Conservation (phyloP, 495 filamentous ascomycete species). For the Aspergillus kassunensis region DNA sequence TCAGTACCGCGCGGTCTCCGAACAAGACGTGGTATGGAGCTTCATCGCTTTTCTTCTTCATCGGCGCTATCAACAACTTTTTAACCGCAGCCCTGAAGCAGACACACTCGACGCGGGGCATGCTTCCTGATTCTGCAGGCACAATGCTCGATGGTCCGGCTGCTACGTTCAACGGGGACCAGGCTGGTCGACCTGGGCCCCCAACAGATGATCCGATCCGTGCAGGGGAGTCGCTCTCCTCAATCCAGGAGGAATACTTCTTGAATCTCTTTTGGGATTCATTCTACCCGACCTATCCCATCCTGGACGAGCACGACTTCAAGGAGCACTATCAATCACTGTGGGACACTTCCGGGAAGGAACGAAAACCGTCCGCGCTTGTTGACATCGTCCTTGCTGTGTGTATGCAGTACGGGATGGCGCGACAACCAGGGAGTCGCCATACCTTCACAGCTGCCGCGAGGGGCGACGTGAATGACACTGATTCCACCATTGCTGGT, state of each 20-base stretch:
- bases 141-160: conserved; percentile 5
- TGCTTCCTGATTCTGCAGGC: conserved; percentile 11
- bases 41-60: conserved; percentile 31
- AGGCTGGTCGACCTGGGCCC: neutral
- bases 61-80: conserved; percentile 22
- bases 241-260: conserved; percentile 41
- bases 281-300: conserved; percentile 32
- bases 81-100: conserved; percentile 13
- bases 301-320: conserved; percentile 48
- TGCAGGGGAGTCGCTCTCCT: neutral
- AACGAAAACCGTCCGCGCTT: conserved; percentile 46
- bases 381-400: conserved; percentile 53
- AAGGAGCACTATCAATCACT: conserved; percentile 46
- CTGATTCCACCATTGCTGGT: conserved; percentile 44
- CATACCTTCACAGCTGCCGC: neutral
- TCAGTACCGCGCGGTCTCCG: conserved; percentile 12
- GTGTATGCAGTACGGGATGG: conserved; percentile 49
- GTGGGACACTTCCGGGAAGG: conserved; percentile 29
- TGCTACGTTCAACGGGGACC: neutral
- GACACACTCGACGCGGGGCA: conserved; percentile 1
- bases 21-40: conserved; percentile 28
- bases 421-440: conserved; percentile 17
- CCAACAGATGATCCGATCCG: conserved; percentile 2
- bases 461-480: conserved; percentile 12
- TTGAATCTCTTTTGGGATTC: conserved; percentile 47